Evolutionary conservation across 345 rosid species (phyloP).

Genomic region (Salix purpurea): DNA sequence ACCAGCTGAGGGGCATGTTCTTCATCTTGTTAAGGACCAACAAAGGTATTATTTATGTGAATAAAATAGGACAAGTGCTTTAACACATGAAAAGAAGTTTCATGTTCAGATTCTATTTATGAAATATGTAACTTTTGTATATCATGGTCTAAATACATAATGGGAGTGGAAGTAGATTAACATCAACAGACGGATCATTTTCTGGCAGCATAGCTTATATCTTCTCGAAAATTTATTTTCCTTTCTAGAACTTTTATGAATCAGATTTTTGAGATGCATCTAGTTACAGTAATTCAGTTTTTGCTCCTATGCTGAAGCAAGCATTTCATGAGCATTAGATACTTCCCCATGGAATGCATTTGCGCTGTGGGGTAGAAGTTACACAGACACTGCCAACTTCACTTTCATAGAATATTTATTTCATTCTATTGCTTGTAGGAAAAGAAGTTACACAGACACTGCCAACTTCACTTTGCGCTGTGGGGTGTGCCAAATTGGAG

Average conservation of each 20-base stretch:
- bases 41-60: constrained; percentile 46
- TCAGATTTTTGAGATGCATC: background rate
- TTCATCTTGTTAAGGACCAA: constrained; percentile 67
- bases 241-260: background rate
- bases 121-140: background rate
- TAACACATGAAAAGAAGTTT: background rate
- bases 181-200: background rate
- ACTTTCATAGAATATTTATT: background rate
- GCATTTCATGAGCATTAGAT: background rate
- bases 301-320: background rate
- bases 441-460: constrained; percentile 76
- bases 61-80: background rate
- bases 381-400: no score
- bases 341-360: background rate
- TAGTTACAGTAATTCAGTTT: background rate
- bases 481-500: constrained; percentile 91
- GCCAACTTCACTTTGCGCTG: constrained; percentile 84
- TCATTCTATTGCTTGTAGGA: constrained; percentile 38
- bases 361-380: background rate
- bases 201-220: background rate
- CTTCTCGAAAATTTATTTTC: background rate
- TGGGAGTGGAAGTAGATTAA: background rate
- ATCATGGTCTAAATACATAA: background rate
- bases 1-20: constrained; percentile 47
- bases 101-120: background rate